phyloP scores from a whole-genome alignment of 2,329 filamentous ascomycete genomes.

The Madurella mycetomatis region DNA sequence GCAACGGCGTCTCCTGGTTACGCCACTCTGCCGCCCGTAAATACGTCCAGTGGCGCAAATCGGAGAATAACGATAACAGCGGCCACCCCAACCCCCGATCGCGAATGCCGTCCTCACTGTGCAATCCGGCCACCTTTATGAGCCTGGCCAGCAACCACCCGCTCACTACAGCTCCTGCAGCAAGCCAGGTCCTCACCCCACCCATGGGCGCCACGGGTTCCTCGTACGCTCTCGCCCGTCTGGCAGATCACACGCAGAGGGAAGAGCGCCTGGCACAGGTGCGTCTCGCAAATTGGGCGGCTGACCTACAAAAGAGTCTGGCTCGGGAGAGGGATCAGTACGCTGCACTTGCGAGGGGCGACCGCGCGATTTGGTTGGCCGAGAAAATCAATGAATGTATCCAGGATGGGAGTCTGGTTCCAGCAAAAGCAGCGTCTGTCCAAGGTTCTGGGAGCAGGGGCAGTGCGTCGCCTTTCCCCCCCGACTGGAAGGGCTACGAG shows the following conservation, averaged over 20 bases:
- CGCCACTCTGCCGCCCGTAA: constrained; percentile 81
- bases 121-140: constrained; percentile 5
- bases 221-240: constrained; percentile 57
- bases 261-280: constrained; percentile 42
- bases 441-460: not conserved
- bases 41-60: constrained; percentile 64
- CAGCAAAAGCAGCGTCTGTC: not conserved
- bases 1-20: constrained; percentile 73
- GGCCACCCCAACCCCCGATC: not conserved
- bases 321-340: constrained; percentile 68
- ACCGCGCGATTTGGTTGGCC: constrained; percentile 66
- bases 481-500: not conserved
- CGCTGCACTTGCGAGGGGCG: constrained; percentile 55
- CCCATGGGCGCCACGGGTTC: constrained; percentile 30
- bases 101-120: constrained; percentile 17
- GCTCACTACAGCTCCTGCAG: not conserved
- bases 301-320: constrained; percentile 71
- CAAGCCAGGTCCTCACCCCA: constrained; percentile 18
- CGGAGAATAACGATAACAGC: not conserved
- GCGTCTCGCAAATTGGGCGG: constrained; percentile 76
- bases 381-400: constrained; percentile 63
- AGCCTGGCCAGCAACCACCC: not conserved
- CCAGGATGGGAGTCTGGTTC: constrained; percentile 57
- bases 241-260: constrained; percentile 41
- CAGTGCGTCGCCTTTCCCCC: not conserved